Base-by-base conservation (phyloP, 306 rosid species). In the Comarum palustre region DNA sequence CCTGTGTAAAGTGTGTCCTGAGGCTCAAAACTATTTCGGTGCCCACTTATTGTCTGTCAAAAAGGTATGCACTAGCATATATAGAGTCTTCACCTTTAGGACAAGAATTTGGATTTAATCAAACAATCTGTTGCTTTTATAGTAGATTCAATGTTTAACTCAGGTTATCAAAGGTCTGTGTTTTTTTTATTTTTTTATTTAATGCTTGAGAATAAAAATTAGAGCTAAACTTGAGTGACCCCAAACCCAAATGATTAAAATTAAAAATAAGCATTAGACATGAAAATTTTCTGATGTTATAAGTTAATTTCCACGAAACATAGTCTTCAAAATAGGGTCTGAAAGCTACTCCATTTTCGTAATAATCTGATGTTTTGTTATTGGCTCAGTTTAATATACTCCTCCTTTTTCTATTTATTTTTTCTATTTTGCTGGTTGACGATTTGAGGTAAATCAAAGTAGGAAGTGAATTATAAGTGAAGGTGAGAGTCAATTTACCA, bases 11-110 rank as follows among this genome's bases (percentile, higher is more conserved):
- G 81, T 82, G 66, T 86, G 96, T 47, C 81, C 84, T 14, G 92
- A 89, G 88, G 97, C 87, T 82, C 83, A 82, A 59, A 90, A 48
- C 90, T 79, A 84, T 74, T 73, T 90, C 86, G 89, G 86, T 80
- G 85, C 91, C 65, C 90, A 78, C 6, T 75, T 93, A 88, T 89
- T 97, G 78, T 89, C 87, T 34, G 71, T 86, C 19, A 85, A 79
- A 81, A 87, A 86, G 98, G 97, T 93, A 80, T 77, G 27, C 24
- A 39, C 22, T 68, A 75, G 69, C 79, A 32, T 54, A 24, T 20
- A 43, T 46, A 41, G 38, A 36, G 58, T 34, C 9, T 71, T 43
- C 19, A 38, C 52, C 54, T 20, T 13, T 52, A 20, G 4, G 69
- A 46, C 52, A 60, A 50, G 43, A 73, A 55, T 59, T 59, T 36